Evolutionary conservation across 345 rosid species (phyloP).

Genomic region (Ceriops zippeliana): DNA sequence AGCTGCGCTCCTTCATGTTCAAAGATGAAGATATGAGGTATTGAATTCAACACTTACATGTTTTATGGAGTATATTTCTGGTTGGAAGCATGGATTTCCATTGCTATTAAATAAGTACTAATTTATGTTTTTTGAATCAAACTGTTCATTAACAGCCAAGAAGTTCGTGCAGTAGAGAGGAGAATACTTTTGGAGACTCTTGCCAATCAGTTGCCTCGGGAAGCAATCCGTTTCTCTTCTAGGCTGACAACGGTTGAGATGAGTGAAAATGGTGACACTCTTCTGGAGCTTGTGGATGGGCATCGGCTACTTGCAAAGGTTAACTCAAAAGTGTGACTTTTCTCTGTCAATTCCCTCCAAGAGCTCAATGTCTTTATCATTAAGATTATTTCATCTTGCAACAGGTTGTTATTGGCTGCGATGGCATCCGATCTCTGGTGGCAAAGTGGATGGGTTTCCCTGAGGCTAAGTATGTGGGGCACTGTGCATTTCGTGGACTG

Average conservation of each 20-base stretch:
- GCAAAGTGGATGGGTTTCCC: constrained; percentile 92
- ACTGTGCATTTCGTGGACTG: constrained; percentile 75
- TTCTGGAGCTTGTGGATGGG: constrained; percentile 62
- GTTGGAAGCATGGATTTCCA: background rate
- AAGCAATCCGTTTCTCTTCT: constrained; percentile 63
- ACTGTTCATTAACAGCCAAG: constrained; percentile 51
- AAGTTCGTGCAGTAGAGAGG: constrained; percentile 91
- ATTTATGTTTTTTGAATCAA: background rate
- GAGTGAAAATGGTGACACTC: constrained; percentile 41
- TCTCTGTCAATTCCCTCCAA: too few species aligned
- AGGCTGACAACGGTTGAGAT: constrained; percentile 50
- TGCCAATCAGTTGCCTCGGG: constrained; percentile 62
- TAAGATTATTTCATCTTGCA: constrained; percentile 10
- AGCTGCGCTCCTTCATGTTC: constrained; percentile 78
- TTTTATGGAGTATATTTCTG: background rate
- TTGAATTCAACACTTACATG: background rate
- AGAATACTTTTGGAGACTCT: constrained; percentile 77
- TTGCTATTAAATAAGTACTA: background rate
- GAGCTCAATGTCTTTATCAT: background rate
- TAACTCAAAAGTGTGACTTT: background rate
- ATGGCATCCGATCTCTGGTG: constrained; percentile 69
- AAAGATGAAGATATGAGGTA: constrained; percentile 89
- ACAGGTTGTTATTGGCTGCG: constrained; percentile 88
- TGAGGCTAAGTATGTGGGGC: constrained; percentile 73
- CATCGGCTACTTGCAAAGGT: constrained; percentile 62